Conservation (phyloP, 2,329 filamentous ascomycete genomes). For the Ploettnerulaceae sp. region DNA sequence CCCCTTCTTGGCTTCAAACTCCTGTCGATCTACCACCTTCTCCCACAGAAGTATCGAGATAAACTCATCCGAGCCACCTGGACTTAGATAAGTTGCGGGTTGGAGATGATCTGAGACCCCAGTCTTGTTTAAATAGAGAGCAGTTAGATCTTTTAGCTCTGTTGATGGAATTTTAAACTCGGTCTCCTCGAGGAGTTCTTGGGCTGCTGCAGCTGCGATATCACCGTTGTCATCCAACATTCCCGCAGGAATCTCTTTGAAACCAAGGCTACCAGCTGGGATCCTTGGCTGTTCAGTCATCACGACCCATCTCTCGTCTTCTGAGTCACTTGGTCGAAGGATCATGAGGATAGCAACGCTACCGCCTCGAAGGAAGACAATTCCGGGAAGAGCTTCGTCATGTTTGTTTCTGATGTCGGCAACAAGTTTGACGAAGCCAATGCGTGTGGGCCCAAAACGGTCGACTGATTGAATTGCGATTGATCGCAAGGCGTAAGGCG, state of each 20-base stretch:
- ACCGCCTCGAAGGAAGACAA: constrained; percentile 50
- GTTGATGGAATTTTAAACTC: neutral
- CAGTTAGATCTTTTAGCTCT: neutral
- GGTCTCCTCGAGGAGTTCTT: neutral
- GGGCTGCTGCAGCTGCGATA: neutral
- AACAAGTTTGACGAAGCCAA: constrained; percentile 53
- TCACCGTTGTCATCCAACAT: neutral
- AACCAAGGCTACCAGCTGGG: neutral
- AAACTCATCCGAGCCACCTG: neutral
- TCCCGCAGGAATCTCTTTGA: constrained; percentile 13
- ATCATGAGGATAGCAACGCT: constrained; percentile 19
- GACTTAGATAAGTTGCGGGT: neutral
- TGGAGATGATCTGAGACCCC: neutral
- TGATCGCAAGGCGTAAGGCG: constrained; percentile 47
- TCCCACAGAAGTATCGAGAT: neutral
- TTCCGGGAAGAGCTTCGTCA: constrained; percentile 42
- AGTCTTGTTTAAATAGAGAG: neutral
- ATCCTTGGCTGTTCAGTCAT: constrained; percentile 18
- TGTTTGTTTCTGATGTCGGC: constrained; percentile 43
- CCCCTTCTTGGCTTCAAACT: neutral
- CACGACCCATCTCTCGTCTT: constrained; percentile 13
- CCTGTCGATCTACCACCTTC: neutral
- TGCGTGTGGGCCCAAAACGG: constrained; percentile 40
- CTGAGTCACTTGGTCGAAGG: constrained; percentile 10
- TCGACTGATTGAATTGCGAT: constrained; percentile 51